A percentile compares a stretch with the other conserved stretches of the same genome.
phyloP scores from a whole-genome alignment of 352 stramenopile species.

The Albugo candida region DNA sequence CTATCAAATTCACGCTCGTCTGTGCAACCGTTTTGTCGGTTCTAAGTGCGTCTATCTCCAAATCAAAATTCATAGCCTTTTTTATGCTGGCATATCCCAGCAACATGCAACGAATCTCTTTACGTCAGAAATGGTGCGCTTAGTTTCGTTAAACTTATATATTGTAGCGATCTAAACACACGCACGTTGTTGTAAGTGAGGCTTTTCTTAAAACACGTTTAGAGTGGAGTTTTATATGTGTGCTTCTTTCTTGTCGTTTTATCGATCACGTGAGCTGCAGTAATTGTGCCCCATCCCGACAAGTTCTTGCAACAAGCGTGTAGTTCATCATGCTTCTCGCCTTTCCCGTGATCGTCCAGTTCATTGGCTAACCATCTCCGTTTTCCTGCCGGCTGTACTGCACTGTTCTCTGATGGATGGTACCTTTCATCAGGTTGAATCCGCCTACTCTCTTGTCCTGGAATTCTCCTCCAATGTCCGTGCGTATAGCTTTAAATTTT shows the following conservation, averaged over 20 bases:
- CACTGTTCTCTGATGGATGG: conserved; percentile 11
- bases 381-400: conserved; percentile 15
- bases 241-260: neutral
- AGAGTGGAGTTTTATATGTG: conserved; percentile 5
- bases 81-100: neutral
- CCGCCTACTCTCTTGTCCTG: conserved; percentile 5
- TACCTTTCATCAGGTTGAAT: conserved; percentile 4
- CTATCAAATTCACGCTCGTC: too few species aligned
- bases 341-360: conserved; percentile 5
- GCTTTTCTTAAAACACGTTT: conserved; percentile 8
- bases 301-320: too few species aligned
- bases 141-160: conserved; percentile 1
- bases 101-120: neutral
- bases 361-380: conserved; percentile 8
- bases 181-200: neutral
- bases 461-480: conserved; percentile 15
- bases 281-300: conserved; percentile 6
- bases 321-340: conserved; percentile 5
- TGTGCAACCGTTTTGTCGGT: too few species aligned
- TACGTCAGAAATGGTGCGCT: conserved; percentile 3
- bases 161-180: conserved; percentile 6
- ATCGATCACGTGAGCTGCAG: conserved; percentile 13
- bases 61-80: neutral
- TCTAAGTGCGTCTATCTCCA: too few species aligned
- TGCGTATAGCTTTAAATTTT: conserved; percentile 10